Percentiles rank a stretch among this genome's conserved stretches.
These are phyloP conservation scores for Debaryomycetaceae sp. DNA, from an alignment of 1,139 yeast genomes.

Conservation along the genomic window DNA sequence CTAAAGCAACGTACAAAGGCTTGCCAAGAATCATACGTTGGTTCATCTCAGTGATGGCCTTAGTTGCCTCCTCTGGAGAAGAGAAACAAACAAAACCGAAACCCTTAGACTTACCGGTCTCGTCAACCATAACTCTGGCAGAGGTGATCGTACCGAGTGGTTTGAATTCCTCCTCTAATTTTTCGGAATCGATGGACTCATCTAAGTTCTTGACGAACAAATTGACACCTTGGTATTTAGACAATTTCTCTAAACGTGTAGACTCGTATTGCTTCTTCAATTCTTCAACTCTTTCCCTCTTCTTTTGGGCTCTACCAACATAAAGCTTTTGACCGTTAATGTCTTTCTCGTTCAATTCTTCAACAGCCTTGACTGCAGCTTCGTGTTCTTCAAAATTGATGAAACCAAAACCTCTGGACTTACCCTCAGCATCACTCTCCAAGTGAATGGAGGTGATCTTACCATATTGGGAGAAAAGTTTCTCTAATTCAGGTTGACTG, in stretches of 20 bases:
- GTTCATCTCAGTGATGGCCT: constrained; percentile 98
- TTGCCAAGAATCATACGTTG: constrained; percentile 94
- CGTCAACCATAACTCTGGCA: constrained; percentile 95
- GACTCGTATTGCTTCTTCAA: constrained; percentile 94
- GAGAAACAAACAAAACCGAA: constrained; percentile 98
- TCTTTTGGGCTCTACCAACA: constrained; percentile 99
- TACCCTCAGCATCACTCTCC: constrained; percentile 82
- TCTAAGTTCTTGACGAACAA: constrained; percentile 95
- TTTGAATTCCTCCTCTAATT: constrained; percentile 86
- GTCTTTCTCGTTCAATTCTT: constrained; percentile 85
- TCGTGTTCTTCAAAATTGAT: constrained; percentile 88
- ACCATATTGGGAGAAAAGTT: constrained; percentile 74
- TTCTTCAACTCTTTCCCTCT: constrained; percentile 96
- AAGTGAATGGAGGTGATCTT: constrained; percentile 79
- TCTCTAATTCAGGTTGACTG: constrained; percentile 69
- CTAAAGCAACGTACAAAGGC: constrained; percentile 97
- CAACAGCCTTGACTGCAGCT: constrained; percentile 88
- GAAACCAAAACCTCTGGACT: constrained; percentile 94
- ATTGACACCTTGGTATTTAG: constrained; percentile 97
- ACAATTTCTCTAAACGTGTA: constrained; percentile 85
- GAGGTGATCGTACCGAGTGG: constrained; percentile 95
- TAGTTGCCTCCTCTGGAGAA: constrained; percentile 97
- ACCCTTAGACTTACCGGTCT: constrained; percentile 92
- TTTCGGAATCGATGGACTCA: constrained; percentile 87
- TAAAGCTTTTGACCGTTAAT: constrained; percentile 80